Percentiles rank a stretch among this genome's conserved stretches.
These are phyloP conservation scores for Aspergillus eucalypticola DNA, from an alignment of 2,329 filamentous ascomycete genomes.

Conservation along the genomic window DNA sequence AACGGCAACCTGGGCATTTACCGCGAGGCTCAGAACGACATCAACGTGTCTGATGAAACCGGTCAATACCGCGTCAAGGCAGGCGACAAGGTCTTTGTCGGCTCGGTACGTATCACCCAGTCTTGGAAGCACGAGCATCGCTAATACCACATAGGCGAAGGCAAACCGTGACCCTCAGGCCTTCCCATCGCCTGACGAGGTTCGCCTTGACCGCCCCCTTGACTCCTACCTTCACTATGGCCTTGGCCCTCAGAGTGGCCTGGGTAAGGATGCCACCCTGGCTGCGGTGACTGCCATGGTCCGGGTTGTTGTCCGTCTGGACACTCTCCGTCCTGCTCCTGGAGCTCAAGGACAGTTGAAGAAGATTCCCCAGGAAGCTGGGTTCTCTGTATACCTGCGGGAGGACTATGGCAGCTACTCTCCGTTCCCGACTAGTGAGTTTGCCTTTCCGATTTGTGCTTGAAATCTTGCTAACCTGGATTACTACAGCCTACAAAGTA, in stretches of 20 bases:
- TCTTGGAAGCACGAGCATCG: background rate
- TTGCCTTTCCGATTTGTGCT: background rate
- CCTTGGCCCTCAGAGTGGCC: constrained; percentile 61
- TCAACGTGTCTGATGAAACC: constrained; percentile 55
- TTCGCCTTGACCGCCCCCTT: constrained; percentile 65
- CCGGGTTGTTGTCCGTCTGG: constrained; percentile 62
- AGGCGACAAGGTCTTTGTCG: constrained; percentile 64
- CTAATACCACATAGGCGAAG: constrained; percentile 32
- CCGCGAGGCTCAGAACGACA: constrained; percentile 54
- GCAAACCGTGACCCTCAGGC: constrained; percentile 58
- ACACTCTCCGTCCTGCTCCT: constrained; percentile 61
- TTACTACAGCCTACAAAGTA: constrained; percentile 43
- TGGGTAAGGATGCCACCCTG: constrained; percentile 62
- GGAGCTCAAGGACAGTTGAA: constrained; percentile 69
- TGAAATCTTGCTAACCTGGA: constrained; percentile 16
- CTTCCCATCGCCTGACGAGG: constrained; percentile 32
- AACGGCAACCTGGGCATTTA: constrained; percentile 64
- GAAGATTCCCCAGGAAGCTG: constrained; percentile 59
- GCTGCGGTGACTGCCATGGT: constrained; percentile 68
- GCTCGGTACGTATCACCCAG: constrained; percentile 51
- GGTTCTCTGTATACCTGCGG: constrained; percentile 63
- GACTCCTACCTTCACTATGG: constrained; percentile 67
- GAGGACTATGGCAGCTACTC: constrained; percentile 64
- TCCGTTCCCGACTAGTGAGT: constrained; percentile 51
- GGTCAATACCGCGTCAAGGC: constrained; percentile 53